phyloP scores from a whole-genome alignment of 306 rosid species.

The Sicyos edulis region DNA sequence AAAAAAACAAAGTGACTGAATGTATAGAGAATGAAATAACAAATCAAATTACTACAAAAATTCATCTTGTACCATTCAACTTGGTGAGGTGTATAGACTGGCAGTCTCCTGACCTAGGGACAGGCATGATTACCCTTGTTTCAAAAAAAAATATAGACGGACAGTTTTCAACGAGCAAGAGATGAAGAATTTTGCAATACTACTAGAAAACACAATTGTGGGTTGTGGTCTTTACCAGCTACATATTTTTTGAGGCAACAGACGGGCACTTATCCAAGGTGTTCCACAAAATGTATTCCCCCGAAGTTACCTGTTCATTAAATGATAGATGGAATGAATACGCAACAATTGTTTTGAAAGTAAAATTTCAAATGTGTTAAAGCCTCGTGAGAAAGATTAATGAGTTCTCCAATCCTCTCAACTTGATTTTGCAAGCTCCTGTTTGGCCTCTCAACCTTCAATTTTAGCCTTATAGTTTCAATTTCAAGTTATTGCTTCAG shows the following conservation, averaged over 20 bases:
- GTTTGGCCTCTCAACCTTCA: too few relatives aligned
- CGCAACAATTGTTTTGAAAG: not conserved
- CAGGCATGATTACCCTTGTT: too few relatives aligned
- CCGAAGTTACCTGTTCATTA: slow-evolving; percentile 53
- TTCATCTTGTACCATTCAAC: not conserved
- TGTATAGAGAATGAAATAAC: not conserved
- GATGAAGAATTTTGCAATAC: not conserved
- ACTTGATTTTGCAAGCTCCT: too few relatives aligned
- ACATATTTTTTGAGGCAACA: slow-evolving; percentile 27
- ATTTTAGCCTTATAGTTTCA: too few relatives aligned
- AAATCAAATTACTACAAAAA: not conserved
- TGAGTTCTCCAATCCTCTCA: too few relatives aligned
- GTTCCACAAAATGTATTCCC: slow-evolving; percentile 92
- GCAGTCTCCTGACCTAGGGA: too few relatives aligned
- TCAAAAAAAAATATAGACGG: too few relatives aligned
- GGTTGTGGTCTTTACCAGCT: slow-evolving; percentile 17
- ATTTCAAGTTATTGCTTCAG: too few relatives aligned
- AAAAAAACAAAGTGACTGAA: too few relatives aligned
- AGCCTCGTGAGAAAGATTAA: too few relatives aligned
- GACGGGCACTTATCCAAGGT: slow-evolving; percentile 80
- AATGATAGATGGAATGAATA: not conserved
- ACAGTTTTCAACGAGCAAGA: not conserved
- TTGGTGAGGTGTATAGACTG: not conserved
- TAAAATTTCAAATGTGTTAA: too few relatives aligned
- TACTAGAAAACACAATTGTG: not conserved